Conservation (phyloP, 1,284 basidiomycete species). For the Cutaneotrichosporon spelunceum region DNA sequence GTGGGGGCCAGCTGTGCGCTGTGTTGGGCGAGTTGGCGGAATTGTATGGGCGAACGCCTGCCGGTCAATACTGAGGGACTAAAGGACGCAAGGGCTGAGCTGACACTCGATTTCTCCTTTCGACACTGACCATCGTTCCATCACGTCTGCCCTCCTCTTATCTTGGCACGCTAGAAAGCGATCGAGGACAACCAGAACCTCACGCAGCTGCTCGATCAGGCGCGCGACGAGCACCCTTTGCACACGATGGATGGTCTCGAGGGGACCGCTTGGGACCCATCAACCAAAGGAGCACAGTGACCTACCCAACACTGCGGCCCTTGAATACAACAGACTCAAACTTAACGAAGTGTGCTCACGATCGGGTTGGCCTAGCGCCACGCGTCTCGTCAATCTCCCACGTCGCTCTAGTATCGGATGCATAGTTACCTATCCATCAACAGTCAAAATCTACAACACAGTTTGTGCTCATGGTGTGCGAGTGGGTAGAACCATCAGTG, state of each 20-base stretch:
- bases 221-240: slow-evolving; percentile 75
- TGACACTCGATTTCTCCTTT: background rate
- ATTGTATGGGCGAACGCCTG: too few relatives aligned
- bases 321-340: background rate
- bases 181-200: slow-evolving; percentile 71
- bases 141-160: background rate
- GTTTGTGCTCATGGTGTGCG: background rate
- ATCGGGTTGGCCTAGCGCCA: too few relatives aligned
- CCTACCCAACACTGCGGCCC: background rate
- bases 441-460: background rate
- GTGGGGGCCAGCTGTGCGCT: background rate
- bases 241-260: slow-evolving; percentile 36
- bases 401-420: slow-evolving; percentile 2
- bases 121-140: too few relatives aligned
- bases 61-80: background rate
- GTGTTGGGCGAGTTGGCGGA: background rate
- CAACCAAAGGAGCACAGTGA: background rate
- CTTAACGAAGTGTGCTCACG: background rate
- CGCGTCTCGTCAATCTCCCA: too few relatives aligned
- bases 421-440: background rate
- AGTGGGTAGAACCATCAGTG: background rate
- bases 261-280: slow-evolving; percentile 44
- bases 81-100: background rate
- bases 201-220: slow-evolving; percentile 70
- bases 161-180: slow-evolving; percentile 60